phyloP scores from a whole-genome alignment of 73 alveolate genomes.

The Blepharisma japonicum region DNA sequence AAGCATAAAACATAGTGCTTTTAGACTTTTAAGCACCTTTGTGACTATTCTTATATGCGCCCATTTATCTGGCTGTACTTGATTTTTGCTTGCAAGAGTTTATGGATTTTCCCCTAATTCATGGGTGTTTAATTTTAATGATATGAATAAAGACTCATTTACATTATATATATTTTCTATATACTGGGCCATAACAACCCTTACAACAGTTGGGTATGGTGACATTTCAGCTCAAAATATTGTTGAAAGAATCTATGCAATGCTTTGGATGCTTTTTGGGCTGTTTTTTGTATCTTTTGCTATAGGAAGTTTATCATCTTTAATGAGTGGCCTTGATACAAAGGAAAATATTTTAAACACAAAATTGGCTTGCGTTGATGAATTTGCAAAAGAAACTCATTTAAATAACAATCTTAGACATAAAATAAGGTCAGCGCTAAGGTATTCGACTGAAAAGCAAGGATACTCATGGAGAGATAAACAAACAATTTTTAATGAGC shows the following conservation, averaged over 20 bases:
- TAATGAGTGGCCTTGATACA: constrained; percentile 67
- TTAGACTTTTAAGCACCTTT: constrained; percentile 55
- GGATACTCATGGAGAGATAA: constrained; percentile 38
- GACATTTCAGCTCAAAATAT: constrained; percentile 70
- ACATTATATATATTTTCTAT: constrained; percentile 43
- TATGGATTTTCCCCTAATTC: constrained; percentile 67
- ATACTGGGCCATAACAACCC: constrained; percentile 73
- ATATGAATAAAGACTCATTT: constrained; percentile 12
- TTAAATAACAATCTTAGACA: constrained; percentile 43
- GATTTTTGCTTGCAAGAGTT: constrained; percentile 75
- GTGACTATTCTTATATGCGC: constrained; percentile 32
- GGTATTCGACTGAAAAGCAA: constrained; percentile 39
- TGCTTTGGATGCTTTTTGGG: constrained; percentile 78
- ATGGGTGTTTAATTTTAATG: constrained; percentile 65
- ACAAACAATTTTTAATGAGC: constrained; percentile 40
- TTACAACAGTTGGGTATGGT: constrained; percentile 89
- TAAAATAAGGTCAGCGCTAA: constrained; percentile 39
- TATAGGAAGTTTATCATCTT: constrained; percentile 64
- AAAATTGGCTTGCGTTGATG: constrained; percentile 43
- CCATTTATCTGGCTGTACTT: constrained; percentile 76
- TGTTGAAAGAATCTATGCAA: constrained; percentile 54
- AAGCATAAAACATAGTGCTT: constrained; percentile 64
- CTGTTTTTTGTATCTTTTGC: constrained; percentile 69
- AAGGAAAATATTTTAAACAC: constrained; percentile 37
- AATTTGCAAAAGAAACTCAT: constrained; percentile 49